These are phyloP conservation scores for Leccinum subgranulosum DNA, from an alignment of 768 basidiomycete genomes.

Conservation along the genomic window DNA sequence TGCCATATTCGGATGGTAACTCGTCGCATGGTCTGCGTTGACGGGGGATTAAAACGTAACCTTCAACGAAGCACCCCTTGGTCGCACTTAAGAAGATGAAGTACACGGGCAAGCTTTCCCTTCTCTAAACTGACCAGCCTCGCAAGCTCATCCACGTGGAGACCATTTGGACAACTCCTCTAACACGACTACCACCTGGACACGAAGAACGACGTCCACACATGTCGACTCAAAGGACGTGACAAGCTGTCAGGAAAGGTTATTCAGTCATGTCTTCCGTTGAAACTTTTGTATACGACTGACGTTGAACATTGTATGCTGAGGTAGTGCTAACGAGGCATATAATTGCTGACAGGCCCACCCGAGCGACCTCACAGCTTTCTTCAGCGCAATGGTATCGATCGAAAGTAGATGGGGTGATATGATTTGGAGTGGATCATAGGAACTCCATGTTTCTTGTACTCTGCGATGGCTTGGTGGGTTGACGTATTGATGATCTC, in stretches of 20 bases:
- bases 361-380: conserved; percentile 25
- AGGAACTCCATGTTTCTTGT: conserved; percentile 25
- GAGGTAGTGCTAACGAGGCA: conserved; percentile 25
- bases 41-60: not conserved
- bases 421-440: conserved; percentile 20
- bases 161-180: conserved; percentile 23
- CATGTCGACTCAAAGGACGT: conserved; percentile 27
- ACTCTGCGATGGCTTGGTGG: conserved; percentile 22
- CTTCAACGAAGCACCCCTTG: conserved; percentile 18
- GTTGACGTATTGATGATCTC: conserved; percentile 31
- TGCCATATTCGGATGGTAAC: conserved; percentile 19
- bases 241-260: conserved; percentile 6
- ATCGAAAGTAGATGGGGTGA: conserved; percentile 23
- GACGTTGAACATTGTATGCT: conserved; percentile 26
- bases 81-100: conserved; percentile 30
- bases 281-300: not conserved
- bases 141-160: conserved; percentile 26
- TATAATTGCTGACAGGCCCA: conserved; percentile 27
- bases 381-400: conserved; percentile 22
- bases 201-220: not conserved
- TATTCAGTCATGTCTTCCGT: not conserved
- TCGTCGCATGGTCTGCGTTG: conserved; percentile 17
- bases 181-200: not conserved
- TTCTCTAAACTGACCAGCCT: conserved; percentile 21
- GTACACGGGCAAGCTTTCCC: conserved; percentile 29